phyloP scores from a whole-genome alignment of 2,329 filamentous ascomycete species.

The Aspergillus sp. region DNA sequence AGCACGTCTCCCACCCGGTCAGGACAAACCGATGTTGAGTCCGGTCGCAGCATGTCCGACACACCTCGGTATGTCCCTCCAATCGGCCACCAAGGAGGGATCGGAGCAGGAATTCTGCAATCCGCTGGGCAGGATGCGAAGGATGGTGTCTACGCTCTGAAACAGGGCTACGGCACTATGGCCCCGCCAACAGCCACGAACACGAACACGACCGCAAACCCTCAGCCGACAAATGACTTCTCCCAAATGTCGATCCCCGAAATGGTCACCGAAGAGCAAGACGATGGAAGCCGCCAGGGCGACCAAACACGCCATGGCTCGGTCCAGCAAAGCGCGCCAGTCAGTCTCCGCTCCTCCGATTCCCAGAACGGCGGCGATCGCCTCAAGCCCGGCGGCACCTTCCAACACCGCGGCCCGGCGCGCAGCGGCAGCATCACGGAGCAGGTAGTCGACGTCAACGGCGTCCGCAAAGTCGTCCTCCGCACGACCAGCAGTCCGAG shows the following conservation, averaged over 20 bases:
- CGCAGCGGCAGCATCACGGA: constrained; percentile 71
- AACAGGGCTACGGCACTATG: constrained; percentile 46
- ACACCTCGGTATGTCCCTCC: constrained; percentile 17
- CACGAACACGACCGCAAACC: constrained; percentile 12
- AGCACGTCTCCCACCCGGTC: constrained; percentile 25
- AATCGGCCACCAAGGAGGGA: constrained; percentile 40
- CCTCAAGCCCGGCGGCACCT: constrained; percentile 18
- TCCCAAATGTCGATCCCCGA: constrained; percentile 23
- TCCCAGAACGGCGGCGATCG: constrained; percentile 11
- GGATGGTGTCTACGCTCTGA: constrained; percentile 56
- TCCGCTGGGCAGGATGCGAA: constrained; percentile 50
- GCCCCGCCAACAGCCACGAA: constrained; percentile 13
- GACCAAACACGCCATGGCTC: constrained; percentile 6
- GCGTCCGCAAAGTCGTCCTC: constrained; percentile 66
- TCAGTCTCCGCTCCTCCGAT: constrained; percentile 16
- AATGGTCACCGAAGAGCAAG: constrained; percentile 21
- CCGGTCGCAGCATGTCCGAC: constrained; percentile 35
- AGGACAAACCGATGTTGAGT: constrained; percentile 26
- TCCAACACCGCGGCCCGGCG: constrained; percentile 42
- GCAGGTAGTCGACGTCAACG: constrained; percentile 63
- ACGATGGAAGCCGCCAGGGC: constrained; percentile 16
- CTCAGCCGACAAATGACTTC: constrained; percentile 15
- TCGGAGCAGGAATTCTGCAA: constrained; percentile 45
- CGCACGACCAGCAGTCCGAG: constrained; percentile 53
- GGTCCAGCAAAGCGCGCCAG: constrained; percentile 14